Evolutionary conservation across 2,329 filamentous ascomycete genomes (phyloP).

Genomic region (Fusarium subglutinans): DNA sequence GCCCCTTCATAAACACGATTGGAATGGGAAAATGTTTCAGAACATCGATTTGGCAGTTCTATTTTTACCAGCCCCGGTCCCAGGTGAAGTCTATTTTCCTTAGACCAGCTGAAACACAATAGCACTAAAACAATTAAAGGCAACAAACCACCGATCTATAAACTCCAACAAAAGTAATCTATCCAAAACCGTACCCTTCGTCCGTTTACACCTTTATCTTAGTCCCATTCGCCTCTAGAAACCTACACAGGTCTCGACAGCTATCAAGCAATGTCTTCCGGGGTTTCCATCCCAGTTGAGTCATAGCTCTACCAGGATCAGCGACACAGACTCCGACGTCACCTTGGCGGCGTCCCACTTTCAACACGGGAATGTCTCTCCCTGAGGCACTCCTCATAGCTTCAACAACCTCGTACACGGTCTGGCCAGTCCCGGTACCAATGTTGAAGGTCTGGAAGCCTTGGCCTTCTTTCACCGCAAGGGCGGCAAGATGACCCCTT

Average conservation of each 20-base stretch:
- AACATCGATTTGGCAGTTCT: rapidly evolving
- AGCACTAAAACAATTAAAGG: too few species aligned
- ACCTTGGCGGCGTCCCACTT: not conserved
- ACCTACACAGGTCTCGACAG: constrained; percentile 24
- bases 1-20: not conserved
- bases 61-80: not conserved
- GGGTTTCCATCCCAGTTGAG: constrained; percentile 55
- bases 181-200: not conserved
- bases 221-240: not conserved
- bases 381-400: not conserved
- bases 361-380: not conserved
- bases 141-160: not conserved
- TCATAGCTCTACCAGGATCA: constrained; percentile 49
- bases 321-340: constrained; percentile 50
- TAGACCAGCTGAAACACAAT: not conserved
- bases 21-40: not conserved
- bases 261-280: constrained; percentile 28
- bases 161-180: not conserved
- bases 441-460: constrained; percentile 56
- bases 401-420: not conserved
- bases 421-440: constrained; percentile 53
- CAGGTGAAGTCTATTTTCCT: not conserved
- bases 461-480: constrained; percentile 47
- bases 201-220: not conserved
- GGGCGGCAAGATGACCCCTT: constrained; percentile 69